Percentiles rank a stretch among this genome's conserved stretches.
phyloP scores from a whole-genome alignment of 176 grass and related monocot genomes.

The Aegilops tauschii region DNA sequence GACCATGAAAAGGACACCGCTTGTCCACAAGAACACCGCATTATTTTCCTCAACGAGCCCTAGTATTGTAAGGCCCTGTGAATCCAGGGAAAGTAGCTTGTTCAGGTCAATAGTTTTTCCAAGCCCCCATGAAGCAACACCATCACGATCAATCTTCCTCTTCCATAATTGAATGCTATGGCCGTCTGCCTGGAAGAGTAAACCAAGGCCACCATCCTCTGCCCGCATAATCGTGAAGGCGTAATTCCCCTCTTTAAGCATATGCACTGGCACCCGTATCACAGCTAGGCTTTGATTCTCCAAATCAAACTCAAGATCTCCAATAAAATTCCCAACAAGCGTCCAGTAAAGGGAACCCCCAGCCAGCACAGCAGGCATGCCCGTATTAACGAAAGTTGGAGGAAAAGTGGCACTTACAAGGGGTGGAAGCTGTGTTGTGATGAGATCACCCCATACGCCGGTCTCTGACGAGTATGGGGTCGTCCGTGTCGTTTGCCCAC shows the following conservation, averaged over 20 bases:
- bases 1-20: neutral
- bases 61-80: neutral
- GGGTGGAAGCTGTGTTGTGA: neutral
- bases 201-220: neutral
- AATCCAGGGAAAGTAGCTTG: neutral
- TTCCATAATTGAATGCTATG: neutral
- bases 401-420: neutral
- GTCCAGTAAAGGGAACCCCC: neutral
- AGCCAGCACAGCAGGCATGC: neutral
- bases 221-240: neutral
- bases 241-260: neutral
- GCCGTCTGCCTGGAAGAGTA: neutral
- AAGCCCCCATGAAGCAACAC: neutral
- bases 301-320: neutral
- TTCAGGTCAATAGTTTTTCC: neutral
- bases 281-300: neutral
- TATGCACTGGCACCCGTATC: neutral
- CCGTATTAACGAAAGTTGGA: neutral
- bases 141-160: neutral
- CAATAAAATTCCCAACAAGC: neutral
- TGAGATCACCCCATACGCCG: neutral
- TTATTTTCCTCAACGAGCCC: neutral
- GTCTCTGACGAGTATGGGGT: neutral
- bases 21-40: neutral
- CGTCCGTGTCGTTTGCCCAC: neutral